A percentile compares a stretch with the other conserved stretches of the same genome.
phyloP scores from a whole-genome alignment of 1,284 basidiomycete genomes.

The Moesziomyces aphidis region DNA sequence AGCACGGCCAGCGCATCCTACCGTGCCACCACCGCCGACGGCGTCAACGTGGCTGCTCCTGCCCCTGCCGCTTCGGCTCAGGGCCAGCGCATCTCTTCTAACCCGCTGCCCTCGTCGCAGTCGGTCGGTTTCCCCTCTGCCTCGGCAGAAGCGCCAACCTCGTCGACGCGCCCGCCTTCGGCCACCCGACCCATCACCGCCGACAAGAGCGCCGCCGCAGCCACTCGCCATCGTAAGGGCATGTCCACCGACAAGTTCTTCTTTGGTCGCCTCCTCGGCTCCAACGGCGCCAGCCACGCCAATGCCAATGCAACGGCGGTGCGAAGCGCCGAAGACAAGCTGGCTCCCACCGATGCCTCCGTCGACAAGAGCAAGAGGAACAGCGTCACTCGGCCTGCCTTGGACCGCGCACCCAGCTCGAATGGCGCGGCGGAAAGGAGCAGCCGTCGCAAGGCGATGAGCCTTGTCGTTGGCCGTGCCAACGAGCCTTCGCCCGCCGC shows the following conservation, averaged over 20 bases:
- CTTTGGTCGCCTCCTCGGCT: conserved; percentile 53
- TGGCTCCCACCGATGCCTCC: conserved; percentile 5
- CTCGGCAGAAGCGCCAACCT: conserved; percentile 8
- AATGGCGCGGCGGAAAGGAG: conserved; percentile 9
- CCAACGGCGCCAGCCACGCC: conserved; percentile 13
- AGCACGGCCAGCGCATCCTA: conserved; percentile 23
- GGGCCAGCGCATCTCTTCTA: conserved; percentile 28
- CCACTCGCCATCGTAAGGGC: conserved; percentile 57
- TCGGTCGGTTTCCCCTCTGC: conserved; percentile 38
- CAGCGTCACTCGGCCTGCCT: conserved; percentile 26
- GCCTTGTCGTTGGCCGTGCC: conserved; percentile 53
- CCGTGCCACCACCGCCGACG: conserved; percentile 8
- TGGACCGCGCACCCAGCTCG: conserved; percentile 37
- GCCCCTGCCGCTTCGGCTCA: conserved; percentile 10
- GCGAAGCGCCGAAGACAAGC: conserved; percentile 10
- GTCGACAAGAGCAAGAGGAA: conserved; percentile 33
- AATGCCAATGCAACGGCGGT: conserved; percentile 1
- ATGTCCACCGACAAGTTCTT: conserved; percentile 64
- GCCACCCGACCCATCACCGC: conserved; percentile 7
- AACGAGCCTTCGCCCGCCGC: conserved; percentile 33
- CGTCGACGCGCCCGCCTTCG: conserved; percentile 20
- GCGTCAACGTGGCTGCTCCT: neutral
- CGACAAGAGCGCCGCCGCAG: conserved; percentile 19
- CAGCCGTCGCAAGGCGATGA: conserved; percentile 61
- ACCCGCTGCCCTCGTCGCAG: conserved; percentile 20